phyloP scores from a whole-genome alignment of 306 rosid species.

The Prunus armeniaca region DNA sequence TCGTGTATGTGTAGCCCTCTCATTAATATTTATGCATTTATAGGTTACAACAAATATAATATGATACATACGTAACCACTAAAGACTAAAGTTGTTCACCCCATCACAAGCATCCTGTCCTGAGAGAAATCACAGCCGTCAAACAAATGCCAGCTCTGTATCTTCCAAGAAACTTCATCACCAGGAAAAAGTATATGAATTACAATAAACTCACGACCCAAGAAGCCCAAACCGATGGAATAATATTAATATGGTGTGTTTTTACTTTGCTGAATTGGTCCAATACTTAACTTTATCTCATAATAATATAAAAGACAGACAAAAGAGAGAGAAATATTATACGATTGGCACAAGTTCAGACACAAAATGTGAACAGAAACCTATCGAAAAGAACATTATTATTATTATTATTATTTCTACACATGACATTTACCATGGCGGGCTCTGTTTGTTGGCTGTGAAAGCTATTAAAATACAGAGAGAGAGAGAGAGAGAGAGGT shows the following conservation, averaged over 20 bases:
- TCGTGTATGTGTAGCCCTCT: constrained; percentile 12
- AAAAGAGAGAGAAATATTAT: neutral
- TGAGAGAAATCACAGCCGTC: constrained; percentile 36
- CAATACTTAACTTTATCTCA: too few relatives aligned
- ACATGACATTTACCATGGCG: neutral
- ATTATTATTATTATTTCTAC: neutral
- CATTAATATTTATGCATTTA: neutral
- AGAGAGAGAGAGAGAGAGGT: neutral
- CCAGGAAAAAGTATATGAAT: neutral
- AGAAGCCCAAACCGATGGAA: too few relatives aligned
- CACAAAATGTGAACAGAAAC: neutral
- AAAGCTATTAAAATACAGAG: constrained; percentile 30
- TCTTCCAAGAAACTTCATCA: neutral
- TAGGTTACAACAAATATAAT: neutral
- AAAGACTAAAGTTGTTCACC: constrained; percentile 15
- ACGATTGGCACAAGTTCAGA: neutral
- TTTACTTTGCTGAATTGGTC: too few relatives aligned
- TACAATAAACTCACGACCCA: neutral
- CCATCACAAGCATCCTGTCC: constrained; percentile 41
- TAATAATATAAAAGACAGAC: neutral
- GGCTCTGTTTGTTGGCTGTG: constrained; percentile 24
- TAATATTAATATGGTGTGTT: too few relatives aligned
- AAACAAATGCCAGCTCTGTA: constrained; percentile 14
- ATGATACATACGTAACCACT: constrained; percentile 27
- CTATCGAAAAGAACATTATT: neutral